Evolutionary conservation across 352 stramenopile species (phyloP).

Genomic region (Globisporangium carolinianum): DNA sequence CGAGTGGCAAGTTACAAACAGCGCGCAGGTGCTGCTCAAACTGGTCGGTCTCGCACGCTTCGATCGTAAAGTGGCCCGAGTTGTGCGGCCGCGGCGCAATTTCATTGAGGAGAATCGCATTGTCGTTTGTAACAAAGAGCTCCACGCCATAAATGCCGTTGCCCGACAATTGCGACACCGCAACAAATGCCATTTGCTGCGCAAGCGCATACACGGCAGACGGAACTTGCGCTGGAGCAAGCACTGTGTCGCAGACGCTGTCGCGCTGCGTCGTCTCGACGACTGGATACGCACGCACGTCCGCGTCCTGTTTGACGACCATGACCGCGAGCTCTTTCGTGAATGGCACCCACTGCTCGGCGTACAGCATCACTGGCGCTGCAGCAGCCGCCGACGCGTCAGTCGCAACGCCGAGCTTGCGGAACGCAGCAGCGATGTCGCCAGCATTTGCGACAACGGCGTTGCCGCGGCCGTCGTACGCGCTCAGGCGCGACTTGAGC

Average conservation of each 20-base stretch:
- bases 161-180: slow-evolving; percentile 77
- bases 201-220: slow-evolving; percentile 32
- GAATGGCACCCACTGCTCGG: slow-evolving; percentile 97
- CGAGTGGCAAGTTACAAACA: slow-evolving; percentile 92
- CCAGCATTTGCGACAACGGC: slow-evolving; percentile 82
- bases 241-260: slow-evolving; percentile 96
- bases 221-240: slow-evolving; percentile 84
- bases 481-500: slow-evolving; percentile 94
- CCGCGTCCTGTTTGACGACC: slow-evolving; percentile 85
- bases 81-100: slow-evolving; percentile 97
- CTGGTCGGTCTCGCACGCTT: slow-evolving; percentile 95
- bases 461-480: slow-evolving; percentile 97
- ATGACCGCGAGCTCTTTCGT: slow-evolving; percentile 95
- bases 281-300: slow-evolving; percentile 91
- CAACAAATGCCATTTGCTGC: slow-evolving; percentile 46
- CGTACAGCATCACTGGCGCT: slow-evolving; percentile 62
- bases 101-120: slow-evolving; percentile 94
- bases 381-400: slow-evolving; percentile 9
- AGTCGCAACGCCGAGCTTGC: slow-evolving; percentile 50
- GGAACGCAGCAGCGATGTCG: slow-evolving; percentile 81
- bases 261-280: slow-evolving; percentile 96
- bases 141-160: slow-evolving; percentile 96
- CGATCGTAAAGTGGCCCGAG: slow-evolving; percentile 99
- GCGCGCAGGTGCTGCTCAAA: slow-evolving; percentile 98
- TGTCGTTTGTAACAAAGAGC: slow-evolving; percentile 91